Base-by-base conservation (phyloP, 257 asterid genomes). In the Lavandula angustifolia region DNA sequence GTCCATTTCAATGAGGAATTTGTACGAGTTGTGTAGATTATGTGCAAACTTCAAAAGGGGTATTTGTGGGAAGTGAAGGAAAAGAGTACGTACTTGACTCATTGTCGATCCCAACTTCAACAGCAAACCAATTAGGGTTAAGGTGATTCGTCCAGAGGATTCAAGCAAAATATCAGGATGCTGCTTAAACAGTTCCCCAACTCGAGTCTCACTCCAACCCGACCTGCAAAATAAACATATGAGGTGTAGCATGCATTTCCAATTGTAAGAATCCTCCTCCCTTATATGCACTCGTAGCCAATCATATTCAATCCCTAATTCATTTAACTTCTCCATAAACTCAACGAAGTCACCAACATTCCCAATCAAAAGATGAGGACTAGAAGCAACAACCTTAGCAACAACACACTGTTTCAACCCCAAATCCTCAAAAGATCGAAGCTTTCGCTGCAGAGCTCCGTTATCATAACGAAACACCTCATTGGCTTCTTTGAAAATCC, bases 301-400 rank as follows among this genome's bases (percentile, higher is more conserved):
- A 5, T 68, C 77, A 64, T 67, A 57, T 31, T 62, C 79, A 58
- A 81, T 53, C 73, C 81, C 88, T 1, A 13, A 9, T 33, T 64
- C 40, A 72, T 76, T 86, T 62, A 88, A 69, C 56, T 64, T 81
- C 46, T 59, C 76, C 9, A 86, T 38, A 70, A 81, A 75, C 60
- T 52, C 64, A 33, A 81, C 37, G 43, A 84, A 79, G 14, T 84
- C 81, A 44, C 4, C 51, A 12, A 64, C 69, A 35, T 72, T 33
- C 43, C 80, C 87, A 27, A 48, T 58, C 81, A 88, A 72, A 46
- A 88, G 79, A 73, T 38, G 68, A 27, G 96, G 96, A 72, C 80
- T 67, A 5, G 85, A 78, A 51, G 77, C 69, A 49, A 88, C 67
- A 68, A 82, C 62, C 80, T 82, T 88, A 70, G 69, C 71, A 47